Percentiles rank a stretch among this genome's conserved stretches.
phyloP scores from a whole-genome alignment of 495 filamentous ascomycete genomes.

The Cercophora samala region DNA sequence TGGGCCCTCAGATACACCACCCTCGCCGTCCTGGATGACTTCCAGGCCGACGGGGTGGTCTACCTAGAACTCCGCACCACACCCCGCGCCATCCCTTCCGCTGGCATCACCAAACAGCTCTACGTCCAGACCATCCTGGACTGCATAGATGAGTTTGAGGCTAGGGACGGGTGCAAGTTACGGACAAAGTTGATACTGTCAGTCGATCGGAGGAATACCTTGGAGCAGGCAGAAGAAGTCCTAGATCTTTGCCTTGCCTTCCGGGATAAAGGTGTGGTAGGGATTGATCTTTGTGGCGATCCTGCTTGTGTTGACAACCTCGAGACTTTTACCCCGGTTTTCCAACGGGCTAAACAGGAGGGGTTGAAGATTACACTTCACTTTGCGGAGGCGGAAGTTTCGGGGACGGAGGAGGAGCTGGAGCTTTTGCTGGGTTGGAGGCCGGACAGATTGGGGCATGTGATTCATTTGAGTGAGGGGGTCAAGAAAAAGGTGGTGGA shows the following conservation, averaged over 20 bases:
- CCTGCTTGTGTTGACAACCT: constrained; percentile 46
- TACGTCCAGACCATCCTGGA: constrained; percentile 66
- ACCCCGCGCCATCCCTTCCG: constrained; percentile 57
- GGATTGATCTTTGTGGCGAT: constrained; percentile 78
- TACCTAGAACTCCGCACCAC: constrained; percentile 84
- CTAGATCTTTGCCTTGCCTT: constrained; percentile 62
- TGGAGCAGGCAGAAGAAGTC: constrained; percentile 54
- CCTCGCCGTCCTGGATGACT: constrained; percentile 64
- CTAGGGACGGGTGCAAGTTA: constrained; percentile 34
- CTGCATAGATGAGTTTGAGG: constrained; percentile 52
- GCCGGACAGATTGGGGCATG: constrained; percentile 75
- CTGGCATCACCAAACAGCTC: constrained; percentile 54
- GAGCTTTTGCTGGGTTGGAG: constrained; percentile 56
- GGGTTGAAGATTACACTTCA: constrained; percentile 60
- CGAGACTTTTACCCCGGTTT: constrained; percentile 48
- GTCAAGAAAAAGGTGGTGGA: constrained; percentile 54
- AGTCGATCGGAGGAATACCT: constrained; percentile 59
- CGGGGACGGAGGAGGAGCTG: constrained; percentile 56
- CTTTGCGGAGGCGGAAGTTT: constrained; percentile 65
- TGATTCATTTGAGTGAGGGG: constrained; percentile 64
- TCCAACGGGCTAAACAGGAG: constrained; percentile 27
- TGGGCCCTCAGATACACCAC: constrained; percentile 60
- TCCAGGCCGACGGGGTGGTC: constrained; percentile 66
- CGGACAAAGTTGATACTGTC: constrained; percentile 67
- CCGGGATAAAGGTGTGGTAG: constrained; percentile 59